Base-by-base conservation (phyloP, 805 yeast species). In the Pichia phayaonensis region DNA sequence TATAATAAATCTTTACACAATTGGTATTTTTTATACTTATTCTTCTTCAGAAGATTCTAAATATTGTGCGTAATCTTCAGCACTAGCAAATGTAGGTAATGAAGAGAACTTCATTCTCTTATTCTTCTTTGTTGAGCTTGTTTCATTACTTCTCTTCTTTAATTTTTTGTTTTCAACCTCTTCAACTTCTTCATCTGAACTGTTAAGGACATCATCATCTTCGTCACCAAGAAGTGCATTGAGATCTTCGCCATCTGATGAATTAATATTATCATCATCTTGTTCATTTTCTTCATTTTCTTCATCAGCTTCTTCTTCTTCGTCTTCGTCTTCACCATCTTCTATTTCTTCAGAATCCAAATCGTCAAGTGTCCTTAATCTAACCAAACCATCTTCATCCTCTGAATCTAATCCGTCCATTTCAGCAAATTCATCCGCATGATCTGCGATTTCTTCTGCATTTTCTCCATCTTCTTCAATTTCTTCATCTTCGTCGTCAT, bases 41-140 rank as follows among this genome's bases (percentile, higher is more conserved):
- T 64, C 66, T 31, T 81, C 86, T 47, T 80, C 86, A 27, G 83
- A 86, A 16, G 86, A 81, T 27, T 74, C 74, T 64, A 86, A 69
- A 58, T 82, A 83, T 62, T 86, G 74, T 26, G 92, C 83, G 63
- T 89, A 90, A 54, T 86, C 96, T 41, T 86, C 96, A 11, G 83
- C 95, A 44, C 90, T 83, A 1, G 96, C 97, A 71, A 89, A 90
- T 21, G 81, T 74, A 22, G 97, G 97, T 53, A 90, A 71, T 44
- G 76, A 80, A 61, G 78, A 82, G 60, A 86, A 70, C 65, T 78
- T 82, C 44, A 72, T 68, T 62, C 73, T 80, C 44, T 54, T 53
- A 49, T 59, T 63, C 52, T 60, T 62, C 31, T 20, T 26, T 42
- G 22, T 20, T 18, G 12, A 18, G 13, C 31, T 58, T 8, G 60